Conservation (phyloP, 305 asterid genomes). For the Ajuga reptans region DNA sequence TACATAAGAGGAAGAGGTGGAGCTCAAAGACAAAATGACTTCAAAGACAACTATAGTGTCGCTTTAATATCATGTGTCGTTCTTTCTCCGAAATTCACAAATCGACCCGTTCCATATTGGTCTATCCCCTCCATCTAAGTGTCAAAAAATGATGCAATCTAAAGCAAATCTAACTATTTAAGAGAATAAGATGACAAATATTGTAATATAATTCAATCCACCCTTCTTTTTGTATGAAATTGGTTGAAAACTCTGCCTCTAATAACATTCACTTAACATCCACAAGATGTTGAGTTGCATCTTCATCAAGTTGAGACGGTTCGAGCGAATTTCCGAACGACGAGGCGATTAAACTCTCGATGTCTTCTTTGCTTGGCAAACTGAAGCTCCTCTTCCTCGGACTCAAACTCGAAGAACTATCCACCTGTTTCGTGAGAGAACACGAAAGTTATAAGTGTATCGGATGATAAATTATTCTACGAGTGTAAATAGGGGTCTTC, state of each 20-base stretch:
- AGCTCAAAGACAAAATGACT: too few relatives aligned
- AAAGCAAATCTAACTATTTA: not conserved
- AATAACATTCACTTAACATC: not conserved
- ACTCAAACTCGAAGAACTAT: constrained; percentile 43
- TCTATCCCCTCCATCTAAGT: not conserved
- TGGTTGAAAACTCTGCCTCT: not conserved
- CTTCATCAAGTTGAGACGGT: not conserved
- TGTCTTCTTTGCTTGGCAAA: constrained; percentile 37
- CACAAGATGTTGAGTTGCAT: not conserved
- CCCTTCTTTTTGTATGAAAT: too few relatives aligned
- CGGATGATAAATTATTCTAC: too few relatives aligned
- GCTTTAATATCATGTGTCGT: too few relatives aligned
- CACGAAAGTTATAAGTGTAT: not conserved
- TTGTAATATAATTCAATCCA: too few relatives aligned
- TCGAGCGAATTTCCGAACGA: constrained; percentile 6
- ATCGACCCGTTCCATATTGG: too few relatives aligned
- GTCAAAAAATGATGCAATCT: not conserved
- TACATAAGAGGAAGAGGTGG: too few relatives aligned
- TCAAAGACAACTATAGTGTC: too few relatives aligned
- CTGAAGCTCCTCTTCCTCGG: constrained; percentile 41
- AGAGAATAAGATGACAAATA: too few relatives aligned
- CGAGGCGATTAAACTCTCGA: constrained; percentile 12
- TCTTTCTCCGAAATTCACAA: too few relatives aligned
- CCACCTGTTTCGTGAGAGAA: constrained; percentile 38
- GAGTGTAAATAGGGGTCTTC: too few relatives aligned